A percentile compares a stretch with the other conserved stretches of the same genome.
These are phyloP conservation scores for Podospora pseudoanserina DNA, from an alignment of 495 filamentous ascomycete genomes.

Conservation along the genomic window DNA sequence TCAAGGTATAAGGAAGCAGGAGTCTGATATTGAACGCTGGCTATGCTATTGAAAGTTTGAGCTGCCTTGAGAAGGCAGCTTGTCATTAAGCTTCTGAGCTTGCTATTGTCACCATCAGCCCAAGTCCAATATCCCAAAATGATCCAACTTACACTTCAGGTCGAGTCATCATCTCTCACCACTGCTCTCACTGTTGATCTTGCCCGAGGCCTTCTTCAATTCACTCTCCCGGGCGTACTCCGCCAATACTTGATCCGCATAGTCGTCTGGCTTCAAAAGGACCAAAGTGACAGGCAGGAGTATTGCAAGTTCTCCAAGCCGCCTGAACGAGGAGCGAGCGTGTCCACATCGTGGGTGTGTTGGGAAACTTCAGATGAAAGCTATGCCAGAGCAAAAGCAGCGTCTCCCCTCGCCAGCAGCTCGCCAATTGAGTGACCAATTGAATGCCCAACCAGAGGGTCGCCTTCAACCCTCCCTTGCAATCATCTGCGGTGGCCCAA, in stretches of 20 bases:
- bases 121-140: background rate
- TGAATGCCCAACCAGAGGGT: no score
- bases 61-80: background rate
- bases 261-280: no score
- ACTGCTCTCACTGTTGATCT: background rate
- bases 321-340: no score
- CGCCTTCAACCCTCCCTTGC: no score
- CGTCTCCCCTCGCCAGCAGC: no score
- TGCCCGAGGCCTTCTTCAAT: background rate
- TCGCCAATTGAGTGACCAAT: background rate
- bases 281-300: no score
- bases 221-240: background rate
- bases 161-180: conserved; percentile 9
- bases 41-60: background rate
- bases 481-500: no score
- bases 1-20: background rate
- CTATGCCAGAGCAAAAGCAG: background rate
- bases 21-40: background rate
- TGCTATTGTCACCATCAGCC: conserved; percentile 16
- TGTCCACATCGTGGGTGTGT: background rate
- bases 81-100: conserved; percentile 19
- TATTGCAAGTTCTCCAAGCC: no score
- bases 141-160: conserved; percentile 14
- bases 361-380: background rate
- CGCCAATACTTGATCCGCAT: no score